A percentile compares a stretch with the other conserved stretches of the same genome.
Conservation (phyloP, 2,329 filamentous ascomycete genomes). For the Thermothelomyces thermophilus region DNA sequence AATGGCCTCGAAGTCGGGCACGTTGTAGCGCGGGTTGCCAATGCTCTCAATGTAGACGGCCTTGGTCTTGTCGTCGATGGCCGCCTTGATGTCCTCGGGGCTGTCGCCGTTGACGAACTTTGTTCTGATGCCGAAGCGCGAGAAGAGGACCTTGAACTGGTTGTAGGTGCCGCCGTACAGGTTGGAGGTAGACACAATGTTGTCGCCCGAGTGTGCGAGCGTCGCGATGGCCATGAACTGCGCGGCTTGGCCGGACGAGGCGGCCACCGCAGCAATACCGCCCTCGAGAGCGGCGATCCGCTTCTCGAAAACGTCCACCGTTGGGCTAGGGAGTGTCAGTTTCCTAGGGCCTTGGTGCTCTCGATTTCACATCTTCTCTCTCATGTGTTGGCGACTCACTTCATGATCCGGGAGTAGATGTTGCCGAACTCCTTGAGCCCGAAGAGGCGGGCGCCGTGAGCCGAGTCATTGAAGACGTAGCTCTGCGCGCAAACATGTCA, state of each 20-base stretch:
- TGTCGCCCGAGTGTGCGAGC: constrained; percentile 82
- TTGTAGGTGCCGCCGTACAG: constrained; percentile 96
- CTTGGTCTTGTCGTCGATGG: constrained; percentile 91
- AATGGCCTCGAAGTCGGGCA: constrained; percentile 85
- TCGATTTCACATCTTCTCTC: neutral
- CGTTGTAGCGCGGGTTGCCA: constrained; percentile 88
- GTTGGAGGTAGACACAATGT: constrained; percentile 86
- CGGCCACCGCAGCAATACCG: constrained; percentile 77
- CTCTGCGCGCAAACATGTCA: constrained; percentile 46
- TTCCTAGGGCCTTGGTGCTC: neutral
- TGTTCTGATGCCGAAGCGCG: constrained; percentile 78
- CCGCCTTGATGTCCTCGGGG: constrained; percentile 67
- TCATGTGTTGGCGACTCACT: constrained; percentile 46
- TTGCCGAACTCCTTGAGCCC: constrained; percentile 96
- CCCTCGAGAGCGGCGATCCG: constrained; percentile 92
- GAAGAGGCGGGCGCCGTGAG: constrained; percentile 90
- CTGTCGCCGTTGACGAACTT: constrained; percentile 83
- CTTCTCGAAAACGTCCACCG: constrained; percentile 94
- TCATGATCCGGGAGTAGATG: constrained; percentile 96
- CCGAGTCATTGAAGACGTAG: constrained; percentile 91
- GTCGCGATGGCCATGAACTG: constrained; percentile 86
- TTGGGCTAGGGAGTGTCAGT: constrained; percentile 51
- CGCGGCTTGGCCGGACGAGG: constrained; percentile 80
- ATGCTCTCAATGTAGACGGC: constrained; percentile 88
- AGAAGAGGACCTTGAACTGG: constrained; percentile 87